Base-by-base conservation (phyloP, 176 grass and related monocot species). In the Lolium perenne region DNA sequence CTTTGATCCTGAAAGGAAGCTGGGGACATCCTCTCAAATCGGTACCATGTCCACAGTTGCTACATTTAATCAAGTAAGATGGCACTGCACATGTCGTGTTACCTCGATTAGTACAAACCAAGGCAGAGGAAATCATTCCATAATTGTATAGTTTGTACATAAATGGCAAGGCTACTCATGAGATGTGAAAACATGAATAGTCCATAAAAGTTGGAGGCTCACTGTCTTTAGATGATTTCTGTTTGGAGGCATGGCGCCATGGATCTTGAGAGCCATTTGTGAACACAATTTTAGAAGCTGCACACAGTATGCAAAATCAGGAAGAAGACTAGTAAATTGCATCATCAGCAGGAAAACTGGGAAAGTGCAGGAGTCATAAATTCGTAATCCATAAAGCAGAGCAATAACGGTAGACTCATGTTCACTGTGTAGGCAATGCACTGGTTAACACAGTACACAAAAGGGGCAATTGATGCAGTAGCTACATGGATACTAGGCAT, bases 11-110 rank as follows among this genome's bases (percentile, higher is more conserved):
- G 58, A 91, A 92, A 86, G 97, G 97, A 74, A 35, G 64, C 51
- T 96, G 97, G 46, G 92, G 97, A 80, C 97, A 96, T 38, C 97
- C 97, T 91, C 94, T 96, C 77, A 99, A 76, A 88, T 99, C 97
- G 80, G 90, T 92, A 63, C 97, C 94, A 73, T 96, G 94, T 53
- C 97, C 97, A 48, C 97, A 99, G 81, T 99, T 99, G 63, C 90
- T 88, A 48, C 97, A 99, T 79, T 94, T 94, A 20, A 99, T 92
- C 53, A 96, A 54, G 79, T 90, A 96, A 7, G 97, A 98, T 65
- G 97, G 97, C 88, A 96, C 97, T 96, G 88, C 38, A 91, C 48
- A 74, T 84, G 56, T 69, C 56, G 16, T 58, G 40, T 6, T 41
- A 41, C 40, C 40, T 41, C 40, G 40, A 41, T 41, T 41, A 41